phyloP scores from a whole-genome alignment of 495 filamentous ascomycete species.

The Parathielavia hyrcaniae region DNA sequence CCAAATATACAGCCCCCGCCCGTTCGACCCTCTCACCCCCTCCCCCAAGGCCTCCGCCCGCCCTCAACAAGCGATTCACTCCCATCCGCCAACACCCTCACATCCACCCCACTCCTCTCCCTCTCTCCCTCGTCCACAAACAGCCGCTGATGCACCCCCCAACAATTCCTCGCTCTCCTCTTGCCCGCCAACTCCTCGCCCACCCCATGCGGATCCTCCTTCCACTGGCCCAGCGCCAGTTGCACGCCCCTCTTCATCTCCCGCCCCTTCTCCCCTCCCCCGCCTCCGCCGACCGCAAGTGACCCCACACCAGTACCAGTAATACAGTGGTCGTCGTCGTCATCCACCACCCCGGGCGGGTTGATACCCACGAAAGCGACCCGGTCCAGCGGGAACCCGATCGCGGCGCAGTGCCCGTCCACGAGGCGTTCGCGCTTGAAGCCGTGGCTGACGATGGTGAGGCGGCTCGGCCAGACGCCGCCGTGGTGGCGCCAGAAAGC shows the following conservation, averaged over 20 bases:
- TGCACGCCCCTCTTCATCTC: conserved; percentile 37
- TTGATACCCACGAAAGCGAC: conserved; percentile 61
- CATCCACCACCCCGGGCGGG: conserved; percentile 50
- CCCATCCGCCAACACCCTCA: conserved; percentile 22
- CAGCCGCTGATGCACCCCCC: conserved; percentile 36
- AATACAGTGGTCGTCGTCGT: too few species aligned
- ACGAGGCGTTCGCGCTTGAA: conserved; percentile 68
- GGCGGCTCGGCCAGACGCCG: conserved; percentile 41
- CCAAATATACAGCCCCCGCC: too few species aligned
- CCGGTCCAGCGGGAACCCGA: conserved; percentile 47
- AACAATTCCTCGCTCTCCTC: conserved; percentile 45
- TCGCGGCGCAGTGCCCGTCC: conserved; percentile 59
- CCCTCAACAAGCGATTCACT: conserved; percentile 34
- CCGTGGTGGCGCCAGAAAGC: conserved; percentile 48
- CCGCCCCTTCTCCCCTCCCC: conserved; percentile 28
- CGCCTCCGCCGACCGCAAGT: conserved; percentile 19
- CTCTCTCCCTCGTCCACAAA: conserved; percentile 37
- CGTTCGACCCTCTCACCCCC: not conserved
- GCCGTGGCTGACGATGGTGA: conserved; percentile 67
- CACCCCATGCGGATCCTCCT: conserved; percentile 44
- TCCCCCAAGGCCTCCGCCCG: conserved; percentile 31
- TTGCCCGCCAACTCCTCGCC: conserved; percentile 44
- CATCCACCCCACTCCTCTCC: conserved; percentile 32
- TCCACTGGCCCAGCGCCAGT: conserved; percentile 43
- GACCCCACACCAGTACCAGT: not conserved